A percentile compares a stretch with the other conserved stretches of the same genome.
Conservation (phyloP, 2,329 filamentous ascomycete genomes). For the Penicillium freii region DNA sequence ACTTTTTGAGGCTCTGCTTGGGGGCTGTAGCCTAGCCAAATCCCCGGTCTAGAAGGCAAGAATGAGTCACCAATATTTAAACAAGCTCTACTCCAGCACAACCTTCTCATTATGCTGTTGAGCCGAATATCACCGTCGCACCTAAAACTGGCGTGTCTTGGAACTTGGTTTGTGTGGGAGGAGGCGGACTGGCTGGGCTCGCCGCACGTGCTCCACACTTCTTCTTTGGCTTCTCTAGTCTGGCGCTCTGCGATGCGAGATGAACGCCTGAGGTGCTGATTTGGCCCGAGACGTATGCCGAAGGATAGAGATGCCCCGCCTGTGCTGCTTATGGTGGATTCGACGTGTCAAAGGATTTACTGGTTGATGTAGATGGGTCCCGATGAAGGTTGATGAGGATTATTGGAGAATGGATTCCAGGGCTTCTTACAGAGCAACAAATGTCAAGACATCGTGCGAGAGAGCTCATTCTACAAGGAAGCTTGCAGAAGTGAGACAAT, state of each 20-base stretch:
- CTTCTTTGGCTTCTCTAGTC: neutral
- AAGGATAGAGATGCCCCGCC: neutral
- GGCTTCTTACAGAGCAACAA: neutral
- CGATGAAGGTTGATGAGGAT: neutral
- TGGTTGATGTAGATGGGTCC: neutral
- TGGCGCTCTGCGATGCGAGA: neutral
- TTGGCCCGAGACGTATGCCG: neutral
- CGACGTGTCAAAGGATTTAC: neutral
- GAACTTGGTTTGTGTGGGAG: neutral
- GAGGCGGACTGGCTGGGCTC: neutral
- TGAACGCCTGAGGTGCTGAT: neutral
- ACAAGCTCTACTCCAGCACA: neutral
- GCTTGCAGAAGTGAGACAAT: too few relatives aligned
- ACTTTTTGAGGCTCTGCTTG: neutral
- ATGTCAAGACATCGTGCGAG: neutral
- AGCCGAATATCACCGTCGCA: neutral
- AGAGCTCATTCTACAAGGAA: conserved; percentile 10
- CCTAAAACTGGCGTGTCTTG: neutral
- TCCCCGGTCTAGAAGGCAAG: neutral
- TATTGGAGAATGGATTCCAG: neutral
- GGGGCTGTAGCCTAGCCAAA: neutral
- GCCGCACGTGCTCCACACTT: neutral
- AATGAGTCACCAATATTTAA: neutral
- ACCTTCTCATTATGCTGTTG: neutral
- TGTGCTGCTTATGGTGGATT: neutral